These are phyloP conservation scores for Morella rubra DNA, from an alignment of 306 rosid genomes.

Conservation along the genomic window DNA sequence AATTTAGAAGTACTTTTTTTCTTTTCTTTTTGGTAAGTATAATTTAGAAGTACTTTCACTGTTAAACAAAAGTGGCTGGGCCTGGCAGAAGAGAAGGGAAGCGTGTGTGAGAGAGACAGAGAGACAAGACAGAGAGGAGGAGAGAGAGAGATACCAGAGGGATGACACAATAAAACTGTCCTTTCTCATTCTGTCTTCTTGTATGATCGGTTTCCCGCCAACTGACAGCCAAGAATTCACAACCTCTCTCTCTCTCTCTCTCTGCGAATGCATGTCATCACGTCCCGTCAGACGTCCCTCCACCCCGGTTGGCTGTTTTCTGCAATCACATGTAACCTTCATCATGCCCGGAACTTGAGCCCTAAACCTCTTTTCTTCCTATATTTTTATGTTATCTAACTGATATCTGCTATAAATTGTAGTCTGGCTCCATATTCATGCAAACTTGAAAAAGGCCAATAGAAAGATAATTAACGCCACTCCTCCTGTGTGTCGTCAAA, in stretches of 20 bases:
- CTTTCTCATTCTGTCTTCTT: constrained; percentile 36
- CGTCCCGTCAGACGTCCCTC: constrained; percentile 70
- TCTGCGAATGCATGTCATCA: constrained; percentile 44
- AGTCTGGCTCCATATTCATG: no score
- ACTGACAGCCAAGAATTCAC: constrained; percentile 47
- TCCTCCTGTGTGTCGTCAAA: not conserved
- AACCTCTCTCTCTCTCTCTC: not conserved
- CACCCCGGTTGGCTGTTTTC: constrained; percentile 49
- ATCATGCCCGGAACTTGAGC: constrained; percentile 8
- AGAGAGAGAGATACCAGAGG: not conserved
- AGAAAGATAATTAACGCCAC: no score
- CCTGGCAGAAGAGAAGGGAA: constrained; percentile 2
- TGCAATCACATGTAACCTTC: constrained; percentile 40
- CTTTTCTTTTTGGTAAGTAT: no score
- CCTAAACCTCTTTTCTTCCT: not conserved
- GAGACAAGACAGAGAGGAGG: not conserved
- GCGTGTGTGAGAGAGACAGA: constrained; percentile 6
- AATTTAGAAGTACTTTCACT: not conserved
- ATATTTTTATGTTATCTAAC: not conserved
- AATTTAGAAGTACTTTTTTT: no score
- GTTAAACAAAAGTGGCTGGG: not conserved
- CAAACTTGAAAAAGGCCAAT: not conserved
- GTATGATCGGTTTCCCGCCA: constrained; percentile 58
- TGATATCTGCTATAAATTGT: no score
- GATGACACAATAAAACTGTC: constrained; percentile 28